These are phyloP conservation scores for Metschnikowia lachancei DNA, from an alignment of 805 yeast species.

Conservation along the genomic window DNA sequence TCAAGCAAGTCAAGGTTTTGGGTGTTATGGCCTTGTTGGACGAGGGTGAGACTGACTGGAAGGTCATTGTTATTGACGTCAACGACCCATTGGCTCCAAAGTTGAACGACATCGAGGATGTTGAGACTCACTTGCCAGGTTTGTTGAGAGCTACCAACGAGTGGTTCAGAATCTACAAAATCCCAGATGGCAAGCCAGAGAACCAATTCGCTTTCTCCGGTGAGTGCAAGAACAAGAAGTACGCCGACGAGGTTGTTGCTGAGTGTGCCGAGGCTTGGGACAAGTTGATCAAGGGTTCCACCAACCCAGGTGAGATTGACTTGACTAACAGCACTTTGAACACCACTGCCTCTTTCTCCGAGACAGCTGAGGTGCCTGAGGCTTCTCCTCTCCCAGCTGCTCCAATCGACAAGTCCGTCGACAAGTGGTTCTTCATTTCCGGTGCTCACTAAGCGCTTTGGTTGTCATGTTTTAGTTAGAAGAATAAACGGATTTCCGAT, in stretches of 20 bases:
- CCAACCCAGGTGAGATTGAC: conserved; percentile 33
- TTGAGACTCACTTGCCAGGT: conserved; percentile 67
- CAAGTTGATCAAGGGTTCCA: conserved; percentile 44
- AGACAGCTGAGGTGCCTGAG: conserved; percentile 55
- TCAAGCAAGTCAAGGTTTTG: conserved; percentile 54
- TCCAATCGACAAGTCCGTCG: conserved; percentile 93
- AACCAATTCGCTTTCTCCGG: conserved; percentile 77
- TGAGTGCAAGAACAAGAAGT: conserved; percentile 53
- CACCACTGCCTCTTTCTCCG: conserved; percentile 52
- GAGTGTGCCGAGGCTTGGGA: conserved; percentile 66
- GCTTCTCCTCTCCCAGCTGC: conserved; percentile 78
- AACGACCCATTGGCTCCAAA: conserved; percentile 62
- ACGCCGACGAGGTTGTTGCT: conserved; percentile 26
- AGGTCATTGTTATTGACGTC: conserved; percentile 67
- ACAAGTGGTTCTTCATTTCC: conserved; percentile 98
- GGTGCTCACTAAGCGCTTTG: conserved; percentile 51
- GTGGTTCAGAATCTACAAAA: conserved; percentile 84
- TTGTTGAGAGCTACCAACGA: conserved; percentile 61
- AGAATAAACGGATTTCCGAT: not conserved
- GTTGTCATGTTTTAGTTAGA: not conserved
- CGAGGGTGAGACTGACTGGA: conserved; percentile 98
- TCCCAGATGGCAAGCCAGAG: conserved; percentile 76
- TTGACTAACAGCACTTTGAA: conserved; percentile 52
- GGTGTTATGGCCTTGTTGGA: conserved; percentile 79
- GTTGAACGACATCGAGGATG: conserved; percentile 64